phyloP scores from a whole-genome alignment of 1,284 basidiomycete species.

The Afroboletus lepidellus region DNA sequence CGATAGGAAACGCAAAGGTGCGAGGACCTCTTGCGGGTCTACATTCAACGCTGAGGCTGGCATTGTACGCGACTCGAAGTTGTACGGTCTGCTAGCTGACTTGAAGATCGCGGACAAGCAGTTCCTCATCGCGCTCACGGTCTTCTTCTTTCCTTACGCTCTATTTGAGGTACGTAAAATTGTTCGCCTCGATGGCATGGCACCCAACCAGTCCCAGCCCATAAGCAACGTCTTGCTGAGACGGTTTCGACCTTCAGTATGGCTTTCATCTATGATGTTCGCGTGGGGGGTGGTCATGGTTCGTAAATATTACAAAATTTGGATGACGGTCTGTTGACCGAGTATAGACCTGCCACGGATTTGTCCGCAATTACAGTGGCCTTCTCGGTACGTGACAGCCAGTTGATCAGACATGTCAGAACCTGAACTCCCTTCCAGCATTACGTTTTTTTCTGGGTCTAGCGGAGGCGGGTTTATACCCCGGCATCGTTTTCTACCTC shows the following conservation, averaged over 20 bases:
- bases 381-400: conserved; percentile 42
- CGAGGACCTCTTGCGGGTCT: conserved; percentile 21
- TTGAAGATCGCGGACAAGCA: conserved; percentile 49
- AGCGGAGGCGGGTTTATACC: conserved; percentile 50
- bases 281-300: conserved; percentile 63
- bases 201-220: conserved; percentile 36
- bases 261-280: conserved; percentile 54
- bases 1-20: conserved; percentile 65
- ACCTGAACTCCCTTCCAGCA: conserved; percentile 33
- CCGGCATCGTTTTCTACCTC: conserved; percentile 56
- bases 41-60: conserved; percentile 6
- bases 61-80: conserved; percentile 26
- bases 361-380: conserved; percentile 49
- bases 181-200: not conserved
- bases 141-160: conserved; percentile 59
- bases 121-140: conserved; percentile 54
- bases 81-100: conserved; percentile 49
- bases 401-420: not conserved
- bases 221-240: conserved; percentile 56
- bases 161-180: conserved; percentile 46
- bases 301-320: conserved; percentile 13
- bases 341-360: conserved; percentile 50
- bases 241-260: conserved; percentile 55
- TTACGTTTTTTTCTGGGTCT: conserved; percentile 51
- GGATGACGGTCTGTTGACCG: not conserved